phyloP scores from a whole-genome alignment of 257 asterid species.

The Solanum microdontum region DNA sequence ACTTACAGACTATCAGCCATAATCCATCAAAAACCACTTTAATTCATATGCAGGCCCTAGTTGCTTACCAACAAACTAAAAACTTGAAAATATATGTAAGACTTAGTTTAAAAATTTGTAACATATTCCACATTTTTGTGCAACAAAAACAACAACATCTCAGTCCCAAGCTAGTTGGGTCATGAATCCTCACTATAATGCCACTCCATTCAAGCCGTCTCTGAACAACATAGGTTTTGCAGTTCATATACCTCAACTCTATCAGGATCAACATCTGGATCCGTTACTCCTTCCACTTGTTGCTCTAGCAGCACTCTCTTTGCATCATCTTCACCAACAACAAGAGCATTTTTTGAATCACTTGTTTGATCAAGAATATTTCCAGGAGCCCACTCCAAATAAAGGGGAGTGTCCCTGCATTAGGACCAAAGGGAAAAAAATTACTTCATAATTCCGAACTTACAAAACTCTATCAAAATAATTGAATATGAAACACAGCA shows the following conservation, averaged over 20 bases:
- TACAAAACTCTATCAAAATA: neutral
- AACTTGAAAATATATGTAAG: neutral
- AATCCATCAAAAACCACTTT: neutral
- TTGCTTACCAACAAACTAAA: neutral
- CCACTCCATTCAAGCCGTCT: neutral
- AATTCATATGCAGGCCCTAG: neutral
- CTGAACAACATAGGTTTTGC: neutral
- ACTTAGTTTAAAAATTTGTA: neutral
- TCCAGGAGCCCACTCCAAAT: constrained; percentile 97
- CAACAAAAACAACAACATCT: neutral
- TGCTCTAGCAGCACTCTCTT: constrained; percentile 49
- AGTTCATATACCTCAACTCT: constrained; percentile 62
- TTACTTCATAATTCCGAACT: neutral
- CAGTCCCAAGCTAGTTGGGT: neutral
- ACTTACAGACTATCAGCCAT: neutral
- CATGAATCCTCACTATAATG: neutral
- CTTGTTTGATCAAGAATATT: constrained; percentile 47
- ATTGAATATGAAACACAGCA: neutral
- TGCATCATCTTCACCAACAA: constrained; percentile 38
- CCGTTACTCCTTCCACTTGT: constrained; percentile 45
- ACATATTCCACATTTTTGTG: neutral
- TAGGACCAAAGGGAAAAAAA: neutral
- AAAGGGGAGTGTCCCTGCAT: constrained; percentile 80
- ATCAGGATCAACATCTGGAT: constrained; percentile 66
- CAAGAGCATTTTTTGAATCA: constrained; percentile 16